Evolutionary conservation across 345 rosid species (phyloP).

Genomic region (Reutealis trisperma): DNA sequence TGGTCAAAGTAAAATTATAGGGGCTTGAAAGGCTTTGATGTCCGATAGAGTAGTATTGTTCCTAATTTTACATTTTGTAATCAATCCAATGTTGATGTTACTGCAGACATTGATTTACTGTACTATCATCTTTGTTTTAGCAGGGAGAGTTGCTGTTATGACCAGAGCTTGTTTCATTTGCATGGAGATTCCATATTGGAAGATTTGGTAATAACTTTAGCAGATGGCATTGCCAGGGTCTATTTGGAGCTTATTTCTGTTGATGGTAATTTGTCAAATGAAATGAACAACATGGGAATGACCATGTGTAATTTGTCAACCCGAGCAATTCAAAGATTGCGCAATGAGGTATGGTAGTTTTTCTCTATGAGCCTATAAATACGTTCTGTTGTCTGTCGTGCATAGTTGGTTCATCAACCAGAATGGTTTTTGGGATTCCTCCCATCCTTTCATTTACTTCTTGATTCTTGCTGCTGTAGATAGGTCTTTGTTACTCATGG

Average conservation of each 20-base stretch:
- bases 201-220: conserved; percentile 81
- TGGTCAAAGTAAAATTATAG: not conserved
- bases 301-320: conserved; percentile 76
- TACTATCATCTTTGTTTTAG: conserved; percentile 17
- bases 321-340: conserved; percentile 76
- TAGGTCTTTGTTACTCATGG: not conserved
- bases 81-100: conserved; percentile 2
- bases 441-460: not conserved
- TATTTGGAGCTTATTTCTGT: conserved; percentile 92
- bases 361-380: not conserved
- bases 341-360: conserved; percentile 67
- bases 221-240: conserved; percentile 78
- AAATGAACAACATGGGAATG: conserved; percentile 53
- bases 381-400: not conserved
- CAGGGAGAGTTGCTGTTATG: conserved; percentile 60
- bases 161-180: conserved; percentile 49
- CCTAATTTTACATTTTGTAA: not conserved
- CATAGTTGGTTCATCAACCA: not conserved
- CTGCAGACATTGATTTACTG: conserved; percentile 7
- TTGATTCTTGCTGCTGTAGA: not conserved
- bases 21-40: not conserved
- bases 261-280: conserved; percentile 71
- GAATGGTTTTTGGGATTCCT: not conserved
- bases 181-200: conserved; percentile 77
- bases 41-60: not conserved